A percentile compares a stretch with the other conserved stretches of the same genome.
Evolutionary conservation across 352 stramenopile species (phyloP).

Genomic region (Phytophthora pisi): DNA sequence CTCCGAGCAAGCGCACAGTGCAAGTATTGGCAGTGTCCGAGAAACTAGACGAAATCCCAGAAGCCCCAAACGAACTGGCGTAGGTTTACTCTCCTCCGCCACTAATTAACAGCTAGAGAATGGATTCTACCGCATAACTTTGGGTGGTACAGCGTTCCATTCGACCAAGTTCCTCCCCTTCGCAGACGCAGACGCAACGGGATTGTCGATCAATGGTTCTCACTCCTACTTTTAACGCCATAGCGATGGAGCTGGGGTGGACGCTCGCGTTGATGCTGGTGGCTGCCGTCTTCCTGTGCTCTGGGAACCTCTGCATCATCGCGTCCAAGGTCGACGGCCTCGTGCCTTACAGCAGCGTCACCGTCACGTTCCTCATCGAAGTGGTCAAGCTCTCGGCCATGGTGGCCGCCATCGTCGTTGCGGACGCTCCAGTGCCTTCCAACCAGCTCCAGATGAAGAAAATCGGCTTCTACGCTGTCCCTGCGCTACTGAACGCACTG

Average conservation of each 20-base stretch:
- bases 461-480: slow-evolving; percentile 70
- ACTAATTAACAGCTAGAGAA: too few species aligned
- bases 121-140: not conserved
- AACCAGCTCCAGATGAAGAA: slow-evolving; percentile 42
- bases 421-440: slow-evolving; percentile 33
- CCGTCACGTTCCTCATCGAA: slow-evolving; percentile 86
- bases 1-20: not conserved
- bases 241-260: slow-evolving; percentile 33
- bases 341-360: slow-evolving; percentile 85
- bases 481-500: slow-evolving; percentile 76
- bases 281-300: slow-evolving; percentile 68
- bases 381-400: slow-evolving; percentile 69
- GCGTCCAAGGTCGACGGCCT: slow-evolving; percentile 74
- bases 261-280: slow-evolving; percentile 64
- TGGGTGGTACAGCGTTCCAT: slow-evolving; percentile 11
- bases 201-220: not conserved
- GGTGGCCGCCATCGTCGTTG: slow-evolving; percentile 43
- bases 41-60: slow-evolving; percentile 8
- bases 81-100: not conserved
- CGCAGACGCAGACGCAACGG: not conserved
- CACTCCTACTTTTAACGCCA: not conserved
- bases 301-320: slow-evolving; percentile 86
- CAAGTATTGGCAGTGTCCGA: not conserved
- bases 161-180: slow-evolving; percentile 23
- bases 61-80: not conserved